Conservation (phyloP, 2,329 filamentous ascomycete genomes). For the Cladophialophora yegresii region DNA sequence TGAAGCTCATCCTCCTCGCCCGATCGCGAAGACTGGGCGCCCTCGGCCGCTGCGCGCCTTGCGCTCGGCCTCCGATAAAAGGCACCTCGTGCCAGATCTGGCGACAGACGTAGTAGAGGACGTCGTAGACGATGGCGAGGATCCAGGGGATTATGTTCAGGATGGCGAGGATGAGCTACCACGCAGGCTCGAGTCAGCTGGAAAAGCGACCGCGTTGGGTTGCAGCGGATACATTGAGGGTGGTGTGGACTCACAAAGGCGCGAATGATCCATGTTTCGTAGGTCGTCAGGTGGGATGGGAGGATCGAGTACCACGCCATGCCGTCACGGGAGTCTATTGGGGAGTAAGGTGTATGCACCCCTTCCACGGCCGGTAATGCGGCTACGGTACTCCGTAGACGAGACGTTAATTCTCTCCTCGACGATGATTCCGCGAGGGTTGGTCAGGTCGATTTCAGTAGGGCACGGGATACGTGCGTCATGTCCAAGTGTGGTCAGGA, state of each 20-base stretch:
- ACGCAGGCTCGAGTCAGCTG: not conserved
- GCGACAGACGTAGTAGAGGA: slow-evolving; percentile 63
- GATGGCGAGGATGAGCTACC: slow-evolving; percentile 62
- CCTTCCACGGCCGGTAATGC: not conserved
- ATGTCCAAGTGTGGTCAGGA: not conserved
- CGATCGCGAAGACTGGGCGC: slow-evolving; percentile 62
- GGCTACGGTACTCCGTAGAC: not conserved
- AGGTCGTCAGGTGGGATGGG: slow-evolving; percentile 56
- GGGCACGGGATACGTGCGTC: not conserved
- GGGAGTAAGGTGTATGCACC: not conserved
- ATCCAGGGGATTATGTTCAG: slow-evolving; percentile 65
- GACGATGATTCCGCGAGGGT: not conserved
- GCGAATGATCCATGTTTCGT: slow-evolving; percentile 65
- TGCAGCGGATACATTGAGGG: too few species aligned
- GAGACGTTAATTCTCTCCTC: not conserved
- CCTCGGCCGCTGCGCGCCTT: slow-evolving; percentile 60
- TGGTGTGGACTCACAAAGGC: slow-evolving; percentile 58
- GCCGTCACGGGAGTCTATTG: not conserved
- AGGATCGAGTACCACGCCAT: slow-evolving; percentile 70
- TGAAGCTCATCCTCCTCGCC: slow-evolving; percentile 28
- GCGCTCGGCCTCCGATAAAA: slow-evolving; percentile 61
- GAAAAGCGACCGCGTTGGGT: too few species aligned
- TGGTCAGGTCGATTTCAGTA: not conserved
- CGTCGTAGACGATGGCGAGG: slow-evolving; percentile 63
- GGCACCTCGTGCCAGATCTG: slow-evolving; percentile 61